These are phyloP conservation scores for Podospora pseudocomata DNA, from an alignment of 495 filamentous ascomycete species.

Conservation along the genomic window DNA sequence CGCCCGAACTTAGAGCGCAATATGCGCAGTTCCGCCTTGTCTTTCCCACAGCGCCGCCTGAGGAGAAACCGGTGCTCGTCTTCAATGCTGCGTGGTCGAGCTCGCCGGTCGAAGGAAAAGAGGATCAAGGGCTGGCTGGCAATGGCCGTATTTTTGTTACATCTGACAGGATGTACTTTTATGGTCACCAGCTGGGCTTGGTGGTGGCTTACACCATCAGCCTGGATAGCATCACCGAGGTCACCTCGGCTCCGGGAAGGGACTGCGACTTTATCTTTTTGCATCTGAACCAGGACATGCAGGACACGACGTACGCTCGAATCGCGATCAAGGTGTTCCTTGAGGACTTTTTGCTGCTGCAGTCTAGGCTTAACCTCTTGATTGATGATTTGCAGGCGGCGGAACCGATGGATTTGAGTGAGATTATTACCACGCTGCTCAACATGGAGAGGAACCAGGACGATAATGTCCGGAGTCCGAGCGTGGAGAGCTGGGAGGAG, in stretches of 20 bases:
- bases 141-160: conserved; percentile 88
- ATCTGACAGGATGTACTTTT: conserved; percentile 83
- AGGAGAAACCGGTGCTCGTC: conserved; percentile 73
- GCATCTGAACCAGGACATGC: conserved; percentile 64
- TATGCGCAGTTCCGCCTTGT: conserved; percentile 90
- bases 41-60: conserved; percentile 71
- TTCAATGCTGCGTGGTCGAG: conserved; percentile 55
- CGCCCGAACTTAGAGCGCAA: conserved; percentile 75
- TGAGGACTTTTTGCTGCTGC: conserved; percentile 77
- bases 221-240: conserved; percentile 74
- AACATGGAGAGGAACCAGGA: conserved; percentile 58
- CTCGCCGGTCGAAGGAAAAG: conserved; percentile 37
- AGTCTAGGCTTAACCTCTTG: conserved; percentile 77
- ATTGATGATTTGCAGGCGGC: conserved; percentile 70
- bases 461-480: conserved; percentile 59
- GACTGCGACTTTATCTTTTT: conserved; percentile 93
- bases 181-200: conserved; percentile 89
- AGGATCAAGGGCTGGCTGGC: conserved; percentile 38
- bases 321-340: conserved; percentile 90
- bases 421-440: conserved; percentile 46
- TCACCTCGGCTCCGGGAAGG: conserved; percentile 81
- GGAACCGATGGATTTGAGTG: conserved; percentile 52
- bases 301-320: conserved; percentile 60
- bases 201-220: conserved; percentile 73
- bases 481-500: conserved; percentile 93